Evolutionary conservation across 202 grass and related monocot genomes (phyloP), one percentile per base, ranked within the genome.

Genomic region (Carex arenaria): DNA sequence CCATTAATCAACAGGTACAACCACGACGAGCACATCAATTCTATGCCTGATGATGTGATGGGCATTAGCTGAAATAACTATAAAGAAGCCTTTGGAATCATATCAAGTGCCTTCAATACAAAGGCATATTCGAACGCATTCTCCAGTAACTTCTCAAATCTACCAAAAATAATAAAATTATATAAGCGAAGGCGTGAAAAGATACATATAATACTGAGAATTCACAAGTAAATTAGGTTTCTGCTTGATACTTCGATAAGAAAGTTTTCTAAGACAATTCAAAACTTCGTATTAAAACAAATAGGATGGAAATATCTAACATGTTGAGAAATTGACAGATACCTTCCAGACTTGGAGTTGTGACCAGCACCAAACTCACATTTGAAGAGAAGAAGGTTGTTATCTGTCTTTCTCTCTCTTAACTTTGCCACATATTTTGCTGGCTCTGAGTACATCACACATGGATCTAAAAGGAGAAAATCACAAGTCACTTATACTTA

Each of bases 341-440:
- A 93, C 92, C 92, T 94, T 84, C 94, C 94, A 1, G 92, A 97
- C 40, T 94, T 97, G 40, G 94, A 97, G 82, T 87, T 87, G 86
- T 97, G 94, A 7, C 95, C 90, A 4, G 90, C 89, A 57, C 87
- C 92, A 10, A 97, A 75, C 57, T 97, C 90, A 4, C 94, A 94
- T 80, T 94, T 94, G 85, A 97, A 91, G 15, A 97, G 49, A 20
- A 91, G 89, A n/a, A n/a, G n/a, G n/a, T 94, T 97, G 60, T 86
- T 60, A 59, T 91, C 92, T 0, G 76, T 98, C 62, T 98, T 94
- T n/a, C 87, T 23, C 53, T 98, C 90, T 84, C 95, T 91, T 79
- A 98, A 84, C 87, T 89, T 95, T 0, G 95, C 92, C 62, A 95
- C 90, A 10, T 81, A 98, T 65, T 98, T 98, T n/a, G 90, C 92